Evolutionary conservation across 176 grass and related monocot genomes (phyloP).

Genomic region (Hsuehochloa calcarea): DNA sequence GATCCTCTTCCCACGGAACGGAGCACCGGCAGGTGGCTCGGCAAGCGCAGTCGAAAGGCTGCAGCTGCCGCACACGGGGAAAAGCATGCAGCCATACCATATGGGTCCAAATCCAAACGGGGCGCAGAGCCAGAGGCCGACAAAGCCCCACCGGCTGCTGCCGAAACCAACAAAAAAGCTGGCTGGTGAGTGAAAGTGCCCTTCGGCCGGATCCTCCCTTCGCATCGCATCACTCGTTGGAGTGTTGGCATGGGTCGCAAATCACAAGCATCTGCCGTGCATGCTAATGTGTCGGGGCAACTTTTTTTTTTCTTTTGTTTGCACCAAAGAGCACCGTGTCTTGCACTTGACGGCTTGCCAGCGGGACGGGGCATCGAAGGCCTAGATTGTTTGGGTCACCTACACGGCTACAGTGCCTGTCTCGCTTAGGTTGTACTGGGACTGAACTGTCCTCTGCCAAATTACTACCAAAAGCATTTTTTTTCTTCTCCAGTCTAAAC

Average conservation of each 20-base stretch:
- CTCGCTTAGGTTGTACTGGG: not conserved
- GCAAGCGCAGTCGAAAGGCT: not conserved
- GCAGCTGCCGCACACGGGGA: not conserved
- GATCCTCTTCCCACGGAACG: too few species aligned
- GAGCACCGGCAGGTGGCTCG: not conserved
- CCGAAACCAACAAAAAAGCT: conserved; percentile 13
- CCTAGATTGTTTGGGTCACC: not conserved
- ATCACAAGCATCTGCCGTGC: not conserved
- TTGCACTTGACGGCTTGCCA: conserved; percentile 15
- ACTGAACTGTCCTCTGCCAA: not conserved
- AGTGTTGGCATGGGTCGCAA: not conserved
- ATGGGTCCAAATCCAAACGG: not conserved
- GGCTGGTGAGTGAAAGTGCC: not conserved
- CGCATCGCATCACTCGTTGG: not conserved
- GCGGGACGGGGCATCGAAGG: not conserved
- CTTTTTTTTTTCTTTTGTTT: not conserved
- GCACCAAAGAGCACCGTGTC: not conserved
- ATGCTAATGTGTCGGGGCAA: not conserved
- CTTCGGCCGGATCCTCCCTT: not conserved
- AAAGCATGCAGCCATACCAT: not conserved
- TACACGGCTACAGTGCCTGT: not conserved
- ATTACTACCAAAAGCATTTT: not conserved
- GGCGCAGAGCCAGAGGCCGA: not conserved
- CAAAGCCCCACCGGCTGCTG: not conserved
- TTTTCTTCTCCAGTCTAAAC: not conserved